phyloP scores from a whole-genome alignment of 176 grass and related monocot species.

The Raddia guianensis region DNA sequence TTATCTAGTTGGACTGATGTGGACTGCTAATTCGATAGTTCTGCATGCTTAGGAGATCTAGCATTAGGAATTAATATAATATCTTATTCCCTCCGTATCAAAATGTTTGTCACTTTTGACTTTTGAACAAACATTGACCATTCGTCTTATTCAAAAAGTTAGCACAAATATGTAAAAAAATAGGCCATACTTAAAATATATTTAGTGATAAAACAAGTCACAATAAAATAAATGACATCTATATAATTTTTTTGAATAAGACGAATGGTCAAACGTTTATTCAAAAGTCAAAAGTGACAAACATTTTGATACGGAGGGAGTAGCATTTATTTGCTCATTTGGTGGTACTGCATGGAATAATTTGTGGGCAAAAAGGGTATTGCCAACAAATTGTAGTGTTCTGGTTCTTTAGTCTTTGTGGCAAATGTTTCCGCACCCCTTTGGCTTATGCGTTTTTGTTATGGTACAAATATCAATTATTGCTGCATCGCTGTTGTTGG shows the following conservation, averaged over 20 bases:
- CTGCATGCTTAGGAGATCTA: neutral
- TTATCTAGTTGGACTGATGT: slow-evolving; percentile 22
- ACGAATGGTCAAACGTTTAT: too few relatives aligned
- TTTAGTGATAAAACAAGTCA: too few relatives aligned
- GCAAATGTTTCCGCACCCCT: neutral
- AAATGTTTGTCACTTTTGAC: too few relatives aligned
- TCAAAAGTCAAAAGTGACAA: too few relatives aligned
- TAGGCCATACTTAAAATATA: too few relatives aligned
- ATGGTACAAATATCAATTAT: slow-evolving; percentile 1
- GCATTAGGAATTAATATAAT: slow-evolving; percentile 5
- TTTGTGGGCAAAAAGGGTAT: slow-evolving; percentile 10
- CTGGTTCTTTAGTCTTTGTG: neutral
- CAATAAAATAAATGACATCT: too few relatives aligned
- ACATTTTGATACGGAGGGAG: too few relatives aligned
- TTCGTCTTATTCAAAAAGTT: too few relatives aligned
- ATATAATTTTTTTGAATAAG: too few relatives aligned
- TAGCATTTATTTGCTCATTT: neutral
- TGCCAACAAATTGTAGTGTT: neutral
- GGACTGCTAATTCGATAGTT: neutral
- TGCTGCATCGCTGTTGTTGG: neutral
- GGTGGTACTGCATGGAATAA: neutral
- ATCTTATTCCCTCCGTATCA: too few relatives aligned
- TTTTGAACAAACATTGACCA: too few relatives aligned
- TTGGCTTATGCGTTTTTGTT: neutral
- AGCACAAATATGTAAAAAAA: too few relatives aligned